Percentiles rank a stretch among this genome's conserved stretches.
Evolutionary conservation across 2,329 filamentous ascomycete species (phyloP).

Genomic region (Cladosporium halotolerans): DNA sequence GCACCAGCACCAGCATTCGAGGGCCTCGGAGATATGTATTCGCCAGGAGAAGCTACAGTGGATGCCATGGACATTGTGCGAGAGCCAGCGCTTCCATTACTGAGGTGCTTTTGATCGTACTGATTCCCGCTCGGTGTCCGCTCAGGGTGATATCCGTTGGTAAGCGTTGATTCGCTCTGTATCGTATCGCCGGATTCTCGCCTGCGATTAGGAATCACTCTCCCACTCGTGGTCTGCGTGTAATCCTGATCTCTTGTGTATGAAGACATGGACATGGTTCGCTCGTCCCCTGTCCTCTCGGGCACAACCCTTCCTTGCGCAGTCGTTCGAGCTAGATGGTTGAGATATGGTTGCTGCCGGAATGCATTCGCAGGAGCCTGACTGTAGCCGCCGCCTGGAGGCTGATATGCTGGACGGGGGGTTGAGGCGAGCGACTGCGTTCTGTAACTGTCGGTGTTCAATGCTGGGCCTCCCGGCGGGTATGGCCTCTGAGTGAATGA

Average conservation of each 20-base stretch:
- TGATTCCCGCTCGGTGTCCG: conserved; percentile 19
- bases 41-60: conserved; percentile 54
- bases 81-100: conserved; percentile 39
- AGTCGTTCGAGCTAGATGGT: conserved; percentile 68
- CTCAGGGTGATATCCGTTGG: conserved; percentile 26
- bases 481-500: conserved; percentile 29
- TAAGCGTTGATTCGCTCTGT: conserved; percentile 20
- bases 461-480: conserved; percentile 40
- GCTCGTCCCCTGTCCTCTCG: conserved; percentile 75
- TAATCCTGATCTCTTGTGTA: conserved; percentile 72
- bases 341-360: conserved; percentile 64
- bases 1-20: conserved; percentile 19
- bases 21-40: conserved; percentile 23
- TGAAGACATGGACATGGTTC: conserved; percentile 92
- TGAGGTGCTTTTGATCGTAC: conserved; percentile 20
- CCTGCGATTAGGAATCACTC: conserved; percentile 75
- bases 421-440: conserved; percentile 86
- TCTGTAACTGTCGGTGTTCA: conserved; percentile 80
- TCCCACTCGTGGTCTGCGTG: conserved; percentile 82
- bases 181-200: conserved; percentile 45
- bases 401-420: conserved; percentile 65
- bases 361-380: conserved; percentile 65
- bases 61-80: conserved; percentile 93
- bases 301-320: conserved; percentile 88
- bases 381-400: conserved; percentile 53